Conservation (phyloP, 2,329 filamentous ascomycete genomes). For the Alternaria angustiovoidea region DNA sequence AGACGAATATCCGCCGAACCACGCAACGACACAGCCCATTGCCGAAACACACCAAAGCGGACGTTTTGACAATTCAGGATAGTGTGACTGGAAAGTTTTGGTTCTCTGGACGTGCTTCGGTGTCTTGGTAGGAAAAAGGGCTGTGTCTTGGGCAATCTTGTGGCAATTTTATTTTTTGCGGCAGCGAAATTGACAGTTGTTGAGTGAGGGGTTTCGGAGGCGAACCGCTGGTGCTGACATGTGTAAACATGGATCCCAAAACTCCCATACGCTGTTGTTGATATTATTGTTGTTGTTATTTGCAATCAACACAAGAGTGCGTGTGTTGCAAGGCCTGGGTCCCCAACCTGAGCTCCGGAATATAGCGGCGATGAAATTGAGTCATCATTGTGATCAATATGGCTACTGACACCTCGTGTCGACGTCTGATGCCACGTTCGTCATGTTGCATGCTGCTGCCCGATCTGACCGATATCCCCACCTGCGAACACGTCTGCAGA, state of each 20-base stretch:
- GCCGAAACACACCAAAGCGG: not conserved
- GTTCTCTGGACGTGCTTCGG: not conserved
- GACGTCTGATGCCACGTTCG: not conserved
- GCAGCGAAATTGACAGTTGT: constrained; percentile 2
- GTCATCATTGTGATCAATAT: not conserved
- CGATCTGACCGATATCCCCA: constrained; percentile 8
- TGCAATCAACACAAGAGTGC: not conserved
- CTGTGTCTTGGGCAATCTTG: not conserved
- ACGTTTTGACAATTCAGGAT: not conserved
- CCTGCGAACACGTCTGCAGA: not conserved
- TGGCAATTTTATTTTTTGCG: not conserved
- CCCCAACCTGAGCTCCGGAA: not conserved
- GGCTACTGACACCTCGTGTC: not conserved
- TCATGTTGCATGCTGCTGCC: constrained; percentile 2
- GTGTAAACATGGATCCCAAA: not conserved
- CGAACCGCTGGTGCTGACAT: not conserved
- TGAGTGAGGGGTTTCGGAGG: not conserved
- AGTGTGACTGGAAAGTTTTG: not conserved
- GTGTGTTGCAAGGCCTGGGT: not conserved
- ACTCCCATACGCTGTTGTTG: not conserved
- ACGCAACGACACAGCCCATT: not conserved
- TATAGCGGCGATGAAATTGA: not conserved
- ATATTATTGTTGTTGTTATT: not conserved
- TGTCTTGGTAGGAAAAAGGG: not conserved
- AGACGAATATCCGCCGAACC: not conserved